These are phyloP conservation scores for Novymonas esmeraldas DNA, from an alignment of 208 protist genomes.

Conservation along the genomic window DNA sequence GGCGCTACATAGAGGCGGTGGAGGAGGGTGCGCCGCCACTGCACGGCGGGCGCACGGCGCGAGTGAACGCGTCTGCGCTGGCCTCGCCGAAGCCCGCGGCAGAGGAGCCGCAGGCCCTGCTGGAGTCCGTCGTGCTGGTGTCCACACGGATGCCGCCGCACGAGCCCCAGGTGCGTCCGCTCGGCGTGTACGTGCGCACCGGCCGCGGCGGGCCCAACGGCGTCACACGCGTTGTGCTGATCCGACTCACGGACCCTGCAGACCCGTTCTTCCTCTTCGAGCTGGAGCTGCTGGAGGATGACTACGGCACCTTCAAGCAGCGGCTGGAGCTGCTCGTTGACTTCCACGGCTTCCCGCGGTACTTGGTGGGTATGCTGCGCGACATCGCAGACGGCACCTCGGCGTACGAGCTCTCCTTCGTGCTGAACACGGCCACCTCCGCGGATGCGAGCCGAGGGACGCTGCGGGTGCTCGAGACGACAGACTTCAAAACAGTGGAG, in stretches of 20 bases:
- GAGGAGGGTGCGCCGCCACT: neutral
- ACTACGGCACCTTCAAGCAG: slow-evolving; percentile 84
- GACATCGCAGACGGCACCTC: slow-evolving; percentile 44
- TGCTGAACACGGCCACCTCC: slow-evolving; percentile 19
- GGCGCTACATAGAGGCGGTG: neutral
- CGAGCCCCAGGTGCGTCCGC: slow-evolving; percentile 18
- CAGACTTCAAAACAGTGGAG: slow-evolving; percentile 80
- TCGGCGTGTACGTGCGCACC: slow-evolving; percentile 35
- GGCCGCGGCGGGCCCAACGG: slow-evolving; percentile 42
- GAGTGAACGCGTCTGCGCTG: neutral
- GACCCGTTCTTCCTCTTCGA: slow-evolving; percentile 89
- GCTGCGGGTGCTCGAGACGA: slow-evolving; percentile 76
- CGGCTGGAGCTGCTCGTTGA: slow-evolving; percentile 81
- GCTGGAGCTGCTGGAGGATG: slow-evolving; percentile 81
- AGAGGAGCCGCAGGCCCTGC: slow-evolving; percentile 6
- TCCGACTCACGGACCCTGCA: slow-evolving; percentile 75
- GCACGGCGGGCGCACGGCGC: neutral
- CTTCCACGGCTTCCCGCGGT: slow-evolving; percentile 81
- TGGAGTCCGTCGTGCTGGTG: slow-evolving; percentile 22
- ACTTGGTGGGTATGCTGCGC: slow-evolving; percentile 71
- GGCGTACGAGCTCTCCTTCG: slow-evolving; percentile 58
- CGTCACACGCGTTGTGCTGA: slow-evolving; percentile 45
- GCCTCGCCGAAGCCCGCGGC: neutral
- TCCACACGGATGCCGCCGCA: slow-evolving; percentile 12
- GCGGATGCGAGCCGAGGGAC: slow-evolving; percentile 36